Conservation (phyloP, 2,329 filamentous ascomycete species). For the Fusarium siculi region DNA sequence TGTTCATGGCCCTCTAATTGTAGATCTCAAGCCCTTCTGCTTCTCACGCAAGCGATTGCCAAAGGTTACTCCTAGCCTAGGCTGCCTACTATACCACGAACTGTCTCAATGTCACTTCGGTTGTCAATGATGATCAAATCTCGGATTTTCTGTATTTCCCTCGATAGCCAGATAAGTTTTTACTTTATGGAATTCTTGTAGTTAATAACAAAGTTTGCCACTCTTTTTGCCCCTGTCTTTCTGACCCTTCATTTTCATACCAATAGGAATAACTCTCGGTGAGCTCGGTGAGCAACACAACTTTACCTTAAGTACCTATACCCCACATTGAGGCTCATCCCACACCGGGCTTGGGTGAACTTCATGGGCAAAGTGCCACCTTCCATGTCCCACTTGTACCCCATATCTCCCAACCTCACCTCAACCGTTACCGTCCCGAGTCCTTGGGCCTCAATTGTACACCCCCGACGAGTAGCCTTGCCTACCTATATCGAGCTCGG, state of each 20-base stretch:
- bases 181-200: background rate
- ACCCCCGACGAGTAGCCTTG: background rate
- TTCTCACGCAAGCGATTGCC: background rate
- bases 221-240: background rate
- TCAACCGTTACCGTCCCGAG: conserved; percentile 7
- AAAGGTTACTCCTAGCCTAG: background rate
- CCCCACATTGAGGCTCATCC: conserved; percentile 40
- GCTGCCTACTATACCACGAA: too few species aligned
- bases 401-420: conserved; percentile 24
- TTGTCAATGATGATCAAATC: background rate
- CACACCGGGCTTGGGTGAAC: conserved; percentile 29
- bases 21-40: background rate
- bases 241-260: background rate
- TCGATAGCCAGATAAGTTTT: background rate
- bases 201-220: background rate
- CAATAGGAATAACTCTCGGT: conserved; percentile 9
- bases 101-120: background rate
- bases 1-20: background rate
- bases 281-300: conserved; percentile 5
- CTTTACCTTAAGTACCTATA: conserved; percentile 13
- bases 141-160: background rate
- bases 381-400: conserved; percentile 35
- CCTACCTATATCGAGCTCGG: background rate
- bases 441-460: background rate
- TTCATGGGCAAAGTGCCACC: conserved; percentile 30